Evolutionary conservation across 148 eudicot species (phyloP).

Genomic region (Rhododendron ferrugineum): DNA sequence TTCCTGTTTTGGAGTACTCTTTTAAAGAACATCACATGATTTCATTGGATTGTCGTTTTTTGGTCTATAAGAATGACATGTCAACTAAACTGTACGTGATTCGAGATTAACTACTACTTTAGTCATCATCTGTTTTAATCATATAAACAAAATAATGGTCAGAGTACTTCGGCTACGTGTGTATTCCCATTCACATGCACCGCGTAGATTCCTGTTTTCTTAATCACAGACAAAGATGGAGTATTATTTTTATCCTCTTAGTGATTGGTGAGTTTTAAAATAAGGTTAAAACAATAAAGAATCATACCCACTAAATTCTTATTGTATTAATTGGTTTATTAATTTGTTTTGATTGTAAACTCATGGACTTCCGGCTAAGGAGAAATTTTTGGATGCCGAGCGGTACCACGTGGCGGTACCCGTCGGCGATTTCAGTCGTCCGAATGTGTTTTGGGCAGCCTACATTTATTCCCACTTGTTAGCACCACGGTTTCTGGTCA

Average conservation of each 20-base stretch:
- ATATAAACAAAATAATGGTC: background rate
- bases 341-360: background rate
- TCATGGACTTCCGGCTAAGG: too few relatives aligned
- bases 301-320: background rate
- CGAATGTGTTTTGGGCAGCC: too few relatives aligned
- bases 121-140: background rate
- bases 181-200: background rate
- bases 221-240: background rate
- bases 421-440: rapidly evolving
- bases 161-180: background rate
- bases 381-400: too few relatives aligned
- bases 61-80: background rate
- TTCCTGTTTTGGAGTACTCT: background rate
- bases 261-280: background rate
- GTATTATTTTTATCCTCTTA: background rate
- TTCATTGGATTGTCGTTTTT: background rate
- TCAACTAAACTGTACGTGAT: background rate
- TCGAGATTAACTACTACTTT: background rate
- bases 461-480: too few relatives aligned
- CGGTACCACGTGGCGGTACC: too few relatives aligned
- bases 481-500: too few relatives aligned
- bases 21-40: background rate
- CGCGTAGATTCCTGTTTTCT: background rate
- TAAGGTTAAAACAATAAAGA: background rate
- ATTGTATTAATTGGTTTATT: background rate